Evolutionary conservation across 1,284 basidiomycete genomes (phyloP), one percentile per base, ranked within the genome.

Genomic region (Porodaedalea pini): DNA sequence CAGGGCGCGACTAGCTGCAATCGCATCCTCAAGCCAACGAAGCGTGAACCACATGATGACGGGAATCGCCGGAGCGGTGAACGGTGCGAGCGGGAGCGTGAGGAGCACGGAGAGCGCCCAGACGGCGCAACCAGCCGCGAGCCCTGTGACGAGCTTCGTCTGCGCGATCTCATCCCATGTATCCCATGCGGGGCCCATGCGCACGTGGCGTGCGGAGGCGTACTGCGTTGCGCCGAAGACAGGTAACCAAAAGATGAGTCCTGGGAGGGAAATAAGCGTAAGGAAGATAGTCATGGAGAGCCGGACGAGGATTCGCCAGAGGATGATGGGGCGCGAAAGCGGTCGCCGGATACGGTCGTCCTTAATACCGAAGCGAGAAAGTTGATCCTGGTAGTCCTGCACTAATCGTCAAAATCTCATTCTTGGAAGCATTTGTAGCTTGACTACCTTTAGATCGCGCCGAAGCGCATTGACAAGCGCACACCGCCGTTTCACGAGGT

Each of bases 141-240:
- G 76, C 5, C 91, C 92, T 64, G 89, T 90, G 27, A 88, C 81
- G 51, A 94, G 83, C 69, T 94, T 94, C 68, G 90, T 90, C 67
- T 94, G 90, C 3, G 91, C 90, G 62, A 94, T 90, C 70, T 93
- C 89, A 65, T 92, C 90, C 77, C 81, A 91, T 0, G 88, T 90
- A 65, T 92, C 86, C 74, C 85, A 88, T 32, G 87, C 78, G 0
- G 89, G 89, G 0, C 90, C 89, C 0, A 79, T 85, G 69, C 84
- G 86, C 71, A 86, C 85, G 77, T 87, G 85, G 61, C 84, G 82
- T 65, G 78, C 79, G 29, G 86, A 82, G 10, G 80, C 81, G 65
- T 82, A 78, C 64, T 83, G 78, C 10, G 88, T 82, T 51, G 87
- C 80, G 60, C 75, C 54, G 70, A 94, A 86, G 51, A 94, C 72